Evolutionary conservation across 108 stramenopile genomes (phyloP).

Genomic region (Nitzschia inconspicua): DNA sequence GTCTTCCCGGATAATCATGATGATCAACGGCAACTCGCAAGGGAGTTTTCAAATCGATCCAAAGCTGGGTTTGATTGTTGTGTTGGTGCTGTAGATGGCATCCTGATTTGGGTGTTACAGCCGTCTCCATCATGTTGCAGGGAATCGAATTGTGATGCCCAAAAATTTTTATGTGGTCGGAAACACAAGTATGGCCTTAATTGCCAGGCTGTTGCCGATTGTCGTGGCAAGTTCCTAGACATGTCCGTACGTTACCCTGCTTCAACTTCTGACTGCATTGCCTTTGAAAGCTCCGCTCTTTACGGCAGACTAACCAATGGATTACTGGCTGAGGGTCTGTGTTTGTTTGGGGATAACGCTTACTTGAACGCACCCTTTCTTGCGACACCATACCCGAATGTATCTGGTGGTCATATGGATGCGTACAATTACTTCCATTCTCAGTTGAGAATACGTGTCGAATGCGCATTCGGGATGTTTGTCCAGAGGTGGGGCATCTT

Average conservation of each 20-base stretch:
- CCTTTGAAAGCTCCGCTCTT: too few relatives aligned
- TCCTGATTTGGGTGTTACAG: too few relatives aligned
- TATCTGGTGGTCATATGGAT: conserved; percentile 1
- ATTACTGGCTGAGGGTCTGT: too few relatives aligned
- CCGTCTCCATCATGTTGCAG: too few relatives aligned
- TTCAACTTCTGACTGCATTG: background rate
- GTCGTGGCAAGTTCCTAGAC: conserved; percentile 13
- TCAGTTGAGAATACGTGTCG: conserved; percentile 37
- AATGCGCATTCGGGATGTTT: conserved; percentile 35
- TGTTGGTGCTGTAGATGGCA: too few relatives aligned
- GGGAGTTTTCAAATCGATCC: too few relatives aligned
- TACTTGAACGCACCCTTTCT: conserved; percentile 21
- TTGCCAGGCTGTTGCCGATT: conserved; percentile 22
- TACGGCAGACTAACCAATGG: too few relatives aligned
- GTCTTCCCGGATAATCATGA: too few relatives aligned
- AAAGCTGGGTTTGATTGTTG: too few relatives aligned
- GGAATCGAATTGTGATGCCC: too few relatives aligned
- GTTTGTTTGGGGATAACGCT: conserved; percentile 18
- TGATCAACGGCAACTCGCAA: too few relatives aligned
- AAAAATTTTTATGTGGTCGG: conserved; percentile 30
- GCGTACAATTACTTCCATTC: conserved; percentile 20
- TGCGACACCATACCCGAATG: conserved; percentile 1
- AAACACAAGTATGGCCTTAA: conserved; percentile 40
- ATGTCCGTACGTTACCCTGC: conserved; percentile 14
- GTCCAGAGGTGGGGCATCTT: conserved; percentile 20